Evolutionary conservation across 176 grass and related monocot genomes (phyloP).

Genomic region (Ampelocalamus luodianensis): DNA sequence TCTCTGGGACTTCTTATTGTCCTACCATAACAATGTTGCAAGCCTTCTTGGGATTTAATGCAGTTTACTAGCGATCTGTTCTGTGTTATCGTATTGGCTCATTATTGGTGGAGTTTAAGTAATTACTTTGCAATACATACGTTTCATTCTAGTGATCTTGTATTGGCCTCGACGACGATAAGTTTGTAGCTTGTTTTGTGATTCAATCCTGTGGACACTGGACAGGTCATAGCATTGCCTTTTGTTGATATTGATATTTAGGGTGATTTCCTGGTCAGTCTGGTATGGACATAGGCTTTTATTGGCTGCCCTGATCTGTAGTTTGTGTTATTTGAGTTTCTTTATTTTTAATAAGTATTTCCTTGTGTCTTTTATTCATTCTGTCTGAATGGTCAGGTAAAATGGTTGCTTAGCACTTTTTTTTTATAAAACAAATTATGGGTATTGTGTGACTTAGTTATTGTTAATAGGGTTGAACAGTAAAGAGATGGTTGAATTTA

Average conservation of each 20-base stretch:
- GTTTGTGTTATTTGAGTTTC: neutral
- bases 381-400: neutral
- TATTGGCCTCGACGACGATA: neutral
- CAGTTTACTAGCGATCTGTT: constrained; percentile 21
- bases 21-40: neutral
- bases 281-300: neutral
- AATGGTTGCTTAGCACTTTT: neutral
- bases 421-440: neutral
- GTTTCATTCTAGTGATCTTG: neutral
- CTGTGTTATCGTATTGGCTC: neutral
- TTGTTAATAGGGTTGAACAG: neutral
- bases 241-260: neutral
- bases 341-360: neutral
- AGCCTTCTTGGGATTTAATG: neutral
- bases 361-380: neutral
- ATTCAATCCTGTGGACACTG: neutral
- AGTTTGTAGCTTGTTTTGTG: neutral
- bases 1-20: neutral
- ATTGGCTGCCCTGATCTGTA: neutral
- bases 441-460: neutral
- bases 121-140: neutral
- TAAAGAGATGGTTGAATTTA: neutral
- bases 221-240: neutral
- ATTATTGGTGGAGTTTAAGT: constrained; percentile 19
- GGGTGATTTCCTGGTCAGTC: neutral